These are phyloP conservation scores for Kodamaea plutei DNA, from an alignment of 1,139 yeast genomes.

Conservation along the genomic window DNA sequence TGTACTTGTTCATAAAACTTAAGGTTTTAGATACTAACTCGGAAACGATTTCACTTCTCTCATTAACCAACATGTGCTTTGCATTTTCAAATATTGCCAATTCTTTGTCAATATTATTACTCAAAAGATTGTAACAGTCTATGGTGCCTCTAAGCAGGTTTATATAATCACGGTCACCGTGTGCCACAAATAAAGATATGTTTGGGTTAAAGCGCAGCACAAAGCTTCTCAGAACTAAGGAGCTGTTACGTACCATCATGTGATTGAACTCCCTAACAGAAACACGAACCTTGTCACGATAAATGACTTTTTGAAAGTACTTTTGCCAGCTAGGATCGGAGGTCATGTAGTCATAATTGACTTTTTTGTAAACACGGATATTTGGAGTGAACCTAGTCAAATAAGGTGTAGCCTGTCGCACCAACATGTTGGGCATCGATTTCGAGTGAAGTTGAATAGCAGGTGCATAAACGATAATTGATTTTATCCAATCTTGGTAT, in stretches of 20 bases:
- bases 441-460: conserved; percentile 55
- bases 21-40: conserved; percentile 4
- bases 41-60: conserved; percentile 2
- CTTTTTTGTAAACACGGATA: conserved; percentile 51
- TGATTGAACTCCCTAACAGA: conserved; percentile 49
- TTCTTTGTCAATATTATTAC: conserved; percentile 27
- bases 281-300: conserved; percentile 42
- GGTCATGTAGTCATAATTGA: conserved; percentile 54
- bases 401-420: conserved; percentile 45
- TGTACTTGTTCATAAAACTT: conserved; percentile 7
- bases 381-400: conserved; percentile 50
- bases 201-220: conserved; percentile 39
- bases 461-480: conserved; percentile 65
- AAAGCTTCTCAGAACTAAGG: conserved; percentile 39
- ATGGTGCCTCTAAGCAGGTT: conserved; percentile 55
- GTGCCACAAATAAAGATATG: conserved; percentile 33
- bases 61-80: conserved; percentile 8
- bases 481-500: conserved; percentile 49
- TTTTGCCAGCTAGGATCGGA: conserved; percentile 47
- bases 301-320: conserved; percentile 29
- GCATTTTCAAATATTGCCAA: conserved; percentile 6
- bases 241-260: conserved; percentile 60
- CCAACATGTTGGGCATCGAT: conserved; percentile 51
- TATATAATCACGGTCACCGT: conserved; percentile 40
- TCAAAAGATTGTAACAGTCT: conserved; percentile 38